These are phyloP conservation scores for Neonectria ditissima DNA, from an alignment of 2,329 filamentous ascomycete species.

Conservation along the genomic window DNA sequence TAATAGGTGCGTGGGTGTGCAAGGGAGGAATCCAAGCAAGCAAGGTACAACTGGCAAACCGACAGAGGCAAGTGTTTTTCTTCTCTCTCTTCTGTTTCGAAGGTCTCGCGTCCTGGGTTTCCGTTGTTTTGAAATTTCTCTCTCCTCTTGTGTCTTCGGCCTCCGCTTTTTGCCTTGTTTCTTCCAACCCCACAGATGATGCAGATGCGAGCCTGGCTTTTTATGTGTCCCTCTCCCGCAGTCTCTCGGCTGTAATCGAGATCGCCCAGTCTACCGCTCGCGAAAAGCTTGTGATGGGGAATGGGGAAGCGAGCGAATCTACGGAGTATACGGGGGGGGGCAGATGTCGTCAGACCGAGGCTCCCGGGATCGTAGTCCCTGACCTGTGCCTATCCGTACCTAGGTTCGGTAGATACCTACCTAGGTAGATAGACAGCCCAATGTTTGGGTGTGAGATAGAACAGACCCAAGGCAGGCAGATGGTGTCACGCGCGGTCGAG, in stretches of 20 bases:
- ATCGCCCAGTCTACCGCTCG: neutral
- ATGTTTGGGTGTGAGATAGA: neutral
- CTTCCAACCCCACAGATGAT: conserved; percentile 19
- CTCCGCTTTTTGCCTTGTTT: conserved; percentile 6
- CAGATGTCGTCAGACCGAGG: conserved; percentile 31
- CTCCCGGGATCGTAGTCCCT: conserved; percentile 6
- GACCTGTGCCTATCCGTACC: conserved; percentile 2
- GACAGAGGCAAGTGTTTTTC: conserved; percentile 4
- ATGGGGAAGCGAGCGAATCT: conserved; percentile 9
- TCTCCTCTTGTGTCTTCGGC: conserved; percentile 2
- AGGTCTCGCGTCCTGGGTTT: neutral
- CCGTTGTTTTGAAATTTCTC: neutral
- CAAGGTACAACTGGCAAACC: conserved; percentile 12
- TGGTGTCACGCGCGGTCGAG: conserved; percentile 22
- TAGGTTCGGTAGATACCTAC: conserved; percentile 1
- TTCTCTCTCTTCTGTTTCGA: neutral
- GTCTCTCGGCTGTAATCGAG: conserved; percentile 18
- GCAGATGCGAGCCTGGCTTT: conserved; percentile 27
- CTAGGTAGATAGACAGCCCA: neutral
- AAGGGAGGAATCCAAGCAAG: conserved; percentile 2
- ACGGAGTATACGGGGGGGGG: neutral
- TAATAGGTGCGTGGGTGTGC: neutral
- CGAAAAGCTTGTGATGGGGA: conserved; percentile 25
- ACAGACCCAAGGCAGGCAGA: neutral
- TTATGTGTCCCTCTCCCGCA: conserved; percentile 22